These are phyloP conservation scores for Epichloe aotearoae DNA, from an alignment of 2,329 filamentous ascomycete genomes.

Conservation along the genomic window DNA sequence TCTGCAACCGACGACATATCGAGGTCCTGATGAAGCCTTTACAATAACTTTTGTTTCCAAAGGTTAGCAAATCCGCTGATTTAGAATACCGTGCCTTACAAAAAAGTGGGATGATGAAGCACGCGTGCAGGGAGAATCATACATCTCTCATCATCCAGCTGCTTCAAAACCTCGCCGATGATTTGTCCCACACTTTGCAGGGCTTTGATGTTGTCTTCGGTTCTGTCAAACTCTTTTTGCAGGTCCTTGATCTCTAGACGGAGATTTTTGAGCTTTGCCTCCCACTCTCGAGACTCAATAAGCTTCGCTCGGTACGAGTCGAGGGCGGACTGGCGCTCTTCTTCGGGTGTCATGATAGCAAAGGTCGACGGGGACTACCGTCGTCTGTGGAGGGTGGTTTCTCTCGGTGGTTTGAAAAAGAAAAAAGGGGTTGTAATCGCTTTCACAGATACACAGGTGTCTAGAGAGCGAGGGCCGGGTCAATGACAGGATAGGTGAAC, in stretches of 20 bases:
- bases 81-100: conserved; percentile 5
- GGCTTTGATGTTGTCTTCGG: conserved; percentile 98
- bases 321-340: conserved; percentile 56
- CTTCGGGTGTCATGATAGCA: conserved; percentile 37
- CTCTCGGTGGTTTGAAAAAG: conserved; percentile 1
- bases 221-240: conserved; percentile 89
- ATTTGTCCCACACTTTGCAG: conserved; percentile 98
- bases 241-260: conserved; percentile 92
- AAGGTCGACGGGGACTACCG: not conserved
- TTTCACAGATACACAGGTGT: not conserved
- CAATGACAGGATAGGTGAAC: not conserved
- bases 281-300: conserved; percentile 95
- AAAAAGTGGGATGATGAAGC: not conserved
- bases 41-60: conserved; percentile 63
- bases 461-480: not conserved
- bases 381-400: conserved; percentile 1
- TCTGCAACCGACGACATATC: conserved; percentile 96
- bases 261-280: conserved; percentile 89
- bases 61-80: conserved; percentile 9
- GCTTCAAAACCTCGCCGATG: conserved; percentile 97
- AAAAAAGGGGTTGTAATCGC: not conserved
- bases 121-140: conserved; percentile 22
- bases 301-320: conserved; percentile 68
- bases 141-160: conserved; percentile 98
- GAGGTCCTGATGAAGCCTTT: conserved; percentile 90